Percentiles rank a stretch among this genome's conserved stretches.
phyloP scores from a whole-genome alignment of 1,284 basidiomycete species.

The Rhizopogon parksii region DNA sequence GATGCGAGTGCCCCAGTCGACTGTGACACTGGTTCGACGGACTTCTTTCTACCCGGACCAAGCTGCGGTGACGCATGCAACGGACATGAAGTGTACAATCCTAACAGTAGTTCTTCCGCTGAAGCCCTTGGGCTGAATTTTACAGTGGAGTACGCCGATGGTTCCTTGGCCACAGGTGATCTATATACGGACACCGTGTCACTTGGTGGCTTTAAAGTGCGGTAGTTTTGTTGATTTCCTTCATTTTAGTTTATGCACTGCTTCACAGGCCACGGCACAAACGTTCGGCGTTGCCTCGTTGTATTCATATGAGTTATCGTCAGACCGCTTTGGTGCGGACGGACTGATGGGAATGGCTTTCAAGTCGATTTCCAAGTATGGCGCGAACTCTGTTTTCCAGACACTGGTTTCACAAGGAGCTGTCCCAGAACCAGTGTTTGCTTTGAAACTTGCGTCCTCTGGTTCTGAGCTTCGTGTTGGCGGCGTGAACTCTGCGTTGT shows the following conservation, averaged over 20 bases:
- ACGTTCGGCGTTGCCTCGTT: slow-evolving; percentile 18
- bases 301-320: slow-evolving; percentile 15
- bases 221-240: slow-evolving; percentile 3
- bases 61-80: slow-evolving; percentile 26
- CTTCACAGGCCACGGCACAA: slow-evolving; percentile 18
- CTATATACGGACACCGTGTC: slow-evolving; percentile 31
- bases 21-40: slow-evolving; percentile 41
- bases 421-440: slow-evolving; percentile 30
- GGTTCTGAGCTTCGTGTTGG: slow-evolving; percentile 40
- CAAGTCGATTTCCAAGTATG: slow-evolving; percentile 12
- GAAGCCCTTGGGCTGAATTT: slow-evolving; percentile 22
- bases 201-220: slow-evolving; percentile 19
- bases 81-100: slow-evolving; percentile 30
- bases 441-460: slow-evolving; percentile 34
- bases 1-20: slow-evolving; percentile 23
- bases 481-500: slow-evolving; percentile 19
- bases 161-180: slow-evolving; percentile 27
- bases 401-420: slow-evolving; percentile 20
- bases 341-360: slow-evolving; percentile 26
- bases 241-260: background rate
- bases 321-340: slow-evolving; percentile 14
- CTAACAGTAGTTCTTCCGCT: slow-evolving; percentile 28
- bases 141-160: slow-evolving; percentile 29
- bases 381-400: slow-evolving; percentile 17
- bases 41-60: slow-evolving; percentile 28